Evolutionary conservation across 441 rosid species (phyloP).

Genomic region (Pelargonium citronellum): DNA sequence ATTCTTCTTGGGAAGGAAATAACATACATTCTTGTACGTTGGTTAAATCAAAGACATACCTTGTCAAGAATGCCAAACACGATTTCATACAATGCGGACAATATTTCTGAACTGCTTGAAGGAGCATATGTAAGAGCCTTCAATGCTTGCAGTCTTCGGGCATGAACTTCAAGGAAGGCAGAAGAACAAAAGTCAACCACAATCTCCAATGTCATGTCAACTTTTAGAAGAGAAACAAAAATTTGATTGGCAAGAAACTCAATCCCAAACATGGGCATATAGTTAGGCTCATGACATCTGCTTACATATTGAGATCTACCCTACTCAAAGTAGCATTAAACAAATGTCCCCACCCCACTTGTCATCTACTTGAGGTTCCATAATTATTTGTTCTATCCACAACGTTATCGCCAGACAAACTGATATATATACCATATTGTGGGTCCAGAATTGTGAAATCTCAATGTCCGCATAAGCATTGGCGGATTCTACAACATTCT

Average conservation of each 20-base stretch:
- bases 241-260: background rate
- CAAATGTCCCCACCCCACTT: too few species aligned
- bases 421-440: too few species aligned
- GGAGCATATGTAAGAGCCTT: slow-evolving; percentile 96
- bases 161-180: slow-evolving; percentile 62
- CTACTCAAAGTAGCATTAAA: too few species aligned
- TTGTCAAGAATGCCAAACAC: slow-evolving; percentile 93
- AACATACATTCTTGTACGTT: background rate
- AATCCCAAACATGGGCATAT: background rate
- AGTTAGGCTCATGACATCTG: background rate
- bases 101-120: slow-evolving; percentile 68
- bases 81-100: slow-evolving; percentile 78
- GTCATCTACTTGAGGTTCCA: too few species aligned
- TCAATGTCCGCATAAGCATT: too few species aligned
- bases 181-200: slow-evolving; percentile 30
- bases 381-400: too few species aligned
- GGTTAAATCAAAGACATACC: slow-evolving; percentile 41
- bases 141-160: slow-evolving; percentile 91
- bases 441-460: too few species aligned
- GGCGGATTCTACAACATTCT: too few species aligned
- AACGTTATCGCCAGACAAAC: too few species aligned
- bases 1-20: background rate
- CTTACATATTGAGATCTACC: background rate
- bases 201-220: slow-evolving; percentile 15
- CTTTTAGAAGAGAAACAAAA: slow-evolving; percentile 5